Evolutionary conservation across 2,329 filamentous ascomycete species (phyloP), one percentile per base, ranked within the genome.

Genomic region (Bipolaris cookei): DNA sequence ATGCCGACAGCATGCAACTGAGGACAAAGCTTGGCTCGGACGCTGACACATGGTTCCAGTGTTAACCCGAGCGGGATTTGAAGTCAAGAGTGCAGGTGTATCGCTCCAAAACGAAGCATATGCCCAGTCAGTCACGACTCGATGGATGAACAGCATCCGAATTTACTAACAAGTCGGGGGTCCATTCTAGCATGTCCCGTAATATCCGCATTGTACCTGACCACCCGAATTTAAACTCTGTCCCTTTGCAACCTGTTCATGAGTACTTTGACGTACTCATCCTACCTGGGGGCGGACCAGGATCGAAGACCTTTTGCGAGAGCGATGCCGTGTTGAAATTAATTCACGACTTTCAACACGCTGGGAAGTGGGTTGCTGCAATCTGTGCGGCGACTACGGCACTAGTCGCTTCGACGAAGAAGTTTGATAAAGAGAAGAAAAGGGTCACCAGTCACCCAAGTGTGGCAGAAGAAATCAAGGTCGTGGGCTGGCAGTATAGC

Each of bases 301-400:
- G 76, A 25, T 73, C 76, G 3, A 72, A 74, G 39, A 74, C 75
- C 0, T 77, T 78, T 53, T 68, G 65, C 45, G 52, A 49, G 11
- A 60, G 50, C 16, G 39, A 61, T 2, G 21, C 58, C 0, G 75
- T 75, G 0, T 62, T 73, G 1, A 51, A 70, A 7, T 57, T 78
- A 41, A 70, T 78, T 30, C 47, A 53, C 34, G 50, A 59, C 0
- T 78, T 77, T 54, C 66, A 67, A 1, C 55, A 59, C 1, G 64
- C 57, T 21, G 70, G 69, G 0, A 77, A 75, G 54, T 71, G 59
- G 37, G 73, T 77, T 1, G 75, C 68, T 0, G 67, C 70, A 0
- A 78, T 78, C 5, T 78, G 76, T 37, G 76, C 76, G 3, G 76
- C 66, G 1, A 77, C 76, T 1, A 77, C 75, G 11, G 74, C 74